Evolutionary conservation across 495 filamentous ascomycete species (phyloP).

Genomic region (Neurospora tetrasperma): DNA sequence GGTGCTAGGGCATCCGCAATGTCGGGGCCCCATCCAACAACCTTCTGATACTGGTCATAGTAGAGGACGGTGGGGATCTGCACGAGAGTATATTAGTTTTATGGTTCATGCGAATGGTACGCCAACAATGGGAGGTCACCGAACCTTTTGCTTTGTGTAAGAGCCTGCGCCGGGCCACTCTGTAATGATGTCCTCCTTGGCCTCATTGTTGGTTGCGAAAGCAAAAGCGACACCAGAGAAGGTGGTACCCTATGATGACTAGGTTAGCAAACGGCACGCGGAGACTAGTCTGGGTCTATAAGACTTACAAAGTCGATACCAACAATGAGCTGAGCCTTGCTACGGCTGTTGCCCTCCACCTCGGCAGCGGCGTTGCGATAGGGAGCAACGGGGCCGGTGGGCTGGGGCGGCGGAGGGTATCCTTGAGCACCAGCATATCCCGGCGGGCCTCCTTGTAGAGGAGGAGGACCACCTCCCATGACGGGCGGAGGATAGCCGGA

Average conservation of each 20-base stretch:
- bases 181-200: constrained; percentile 70
- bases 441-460: constrained; percentile 41
- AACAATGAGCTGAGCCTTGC: constrained; percentile 70
- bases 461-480: constrained; percentile 41
- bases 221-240: constrained; percentile 69
- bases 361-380: constrained; percentile 57
- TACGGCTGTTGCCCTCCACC: constrained; percentile 75
- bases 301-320: constrained; percentile 69
- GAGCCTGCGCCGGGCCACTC: constrained; percentile 70
- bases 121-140: background rate
- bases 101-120: background rate
- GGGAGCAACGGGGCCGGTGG: constrained; percentile 28
- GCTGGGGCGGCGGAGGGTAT: constrained; percentile 36
- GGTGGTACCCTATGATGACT: constrained; percentile 49
- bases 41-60: constrained; percentile 68
- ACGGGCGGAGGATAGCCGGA: constrained; percentile 45
- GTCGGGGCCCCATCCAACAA: constrained; percentile 68
- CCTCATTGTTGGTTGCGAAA: constrained; percentile 65
- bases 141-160: constrained; percentile 66
- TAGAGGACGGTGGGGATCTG: constrained; percentile 68
- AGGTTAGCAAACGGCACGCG: constrained; percentile 13
- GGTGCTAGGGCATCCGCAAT: constrained; percentile 65
- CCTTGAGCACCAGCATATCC: constrained; percentile 27
- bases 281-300: background rate
- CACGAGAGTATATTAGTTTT: background rate